Base-by-base conservation (phyloP, 768 basidiomycete genomes). In the Collybiopsis luxurians region DNA sequence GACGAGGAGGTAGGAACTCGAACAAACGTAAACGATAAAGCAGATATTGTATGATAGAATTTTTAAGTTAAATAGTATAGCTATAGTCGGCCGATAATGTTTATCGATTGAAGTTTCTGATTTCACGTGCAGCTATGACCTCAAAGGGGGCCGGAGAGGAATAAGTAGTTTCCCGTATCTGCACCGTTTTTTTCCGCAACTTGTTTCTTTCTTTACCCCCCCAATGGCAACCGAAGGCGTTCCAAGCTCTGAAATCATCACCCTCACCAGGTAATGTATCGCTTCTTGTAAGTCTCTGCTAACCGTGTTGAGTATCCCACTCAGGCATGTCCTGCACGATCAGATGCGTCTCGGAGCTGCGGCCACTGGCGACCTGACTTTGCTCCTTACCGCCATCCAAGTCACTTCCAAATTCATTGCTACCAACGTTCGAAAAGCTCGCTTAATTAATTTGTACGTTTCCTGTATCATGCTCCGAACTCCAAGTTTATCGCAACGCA, bases 321-420 rank as follows among this genome's bases (percentile, higher is more conserved):
- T 51, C 59, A 93, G 92, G 56, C 93, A 97, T 79, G 91, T 98
- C 69, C 82, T 98, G 46, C 78, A 79, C 54, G 90, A 93, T 67
- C 94, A 96, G 72, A 73, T 91, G 62, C 86, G 87, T 56, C 77
- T 95, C 27, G 95, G 95, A 38, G 72, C 85, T 10, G 73, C 83
- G 4, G 95, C 95, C 5, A 93, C 92, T 0, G 96, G 97, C 58
- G 97, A 98, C 75, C 77, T 98, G 54, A 98, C 97, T 3, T 75
- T 98, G 59, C 83, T 99, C 56, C 82, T 99, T 61, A 96, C 89
- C 59, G 96, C 95, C 46, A 98, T 99, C 70, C 94, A 97, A 71
- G 86, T 94, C 61, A 92, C 92, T 30, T 94, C 90, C 76, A 95
- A 94, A 74, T 98, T 98, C 79, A 98, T 98, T 69, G 92, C 95